A percentile compares a stretch with the other conserved stretches of the same genome.
phyloP scores from a whole-genome alignment of 2,329 filamentous ascomycete species.

The Mollisia scopiformis region DNA sequence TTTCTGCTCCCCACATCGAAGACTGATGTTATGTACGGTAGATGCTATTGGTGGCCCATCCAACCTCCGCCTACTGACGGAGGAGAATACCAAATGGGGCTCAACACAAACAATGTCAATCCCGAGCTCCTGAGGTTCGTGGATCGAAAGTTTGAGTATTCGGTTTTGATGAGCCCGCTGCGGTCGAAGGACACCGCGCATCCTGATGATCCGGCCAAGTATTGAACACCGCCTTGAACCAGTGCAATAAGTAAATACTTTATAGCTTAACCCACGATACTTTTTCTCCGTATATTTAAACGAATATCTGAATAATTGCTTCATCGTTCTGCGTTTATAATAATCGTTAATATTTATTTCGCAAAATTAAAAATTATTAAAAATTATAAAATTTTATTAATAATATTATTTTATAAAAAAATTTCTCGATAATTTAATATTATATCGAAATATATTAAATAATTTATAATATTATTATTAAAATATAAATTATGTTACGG shows the following conservation, averaged over 20 bases:
- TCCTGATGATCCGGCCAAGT: slow-evolving; percentile 20
- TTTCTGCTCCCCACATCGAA: slow-evolving; percentile 16
- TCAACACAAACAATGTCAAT: slow-evolving; percentile 19
- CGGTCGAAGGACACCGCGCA: slow-evolving; percentile 20
- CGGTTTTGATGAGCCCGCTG: slow-evolving; percentile 8
- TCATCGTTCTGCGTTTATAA: slow-evolving; percentile 12
- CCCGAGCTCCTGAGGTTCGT: slow-evolving; percentile 21
- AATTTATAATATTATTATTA: too few species aligned
- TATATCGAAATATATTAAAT: too few species aligned
- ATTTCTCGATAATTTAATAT: too few species aligned
- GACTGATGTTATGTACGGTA: slow-evolving; percentile 19
- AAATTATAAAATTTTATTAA: slow-evolving; percentile 8
- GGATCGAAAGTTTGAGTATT: slow-evolving; percentile 20
- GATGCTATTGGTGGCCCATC: slow-evolving; percentile 22
- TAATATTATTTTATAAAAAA: not conserved
- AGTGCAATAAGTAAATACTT: slow-evolving; percentile 17
- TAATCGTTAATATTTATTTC: slow-evolving; percentile 3
- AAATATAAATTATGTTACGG: too few species aligned
- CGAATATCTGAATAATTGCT: slow-evolving; percentile 14
- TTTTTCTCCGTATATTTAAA: slow-evolving; percentile 15
- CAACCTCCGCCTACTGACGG: slow-evolving; percentile 14
- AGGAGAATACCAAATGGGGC: slow-evolving; percentile 20
- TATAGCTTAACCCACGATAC: slow-evolving; percentile 14
- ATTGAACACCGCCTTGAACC: slow-evolving; percentile 15
- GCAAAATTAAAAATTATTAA: slow-evolving; percentile 1